Evolutionary conservation across 179 eudicot species (phyloP).

Genomic region (Carnegiea gigantea): DNA sequence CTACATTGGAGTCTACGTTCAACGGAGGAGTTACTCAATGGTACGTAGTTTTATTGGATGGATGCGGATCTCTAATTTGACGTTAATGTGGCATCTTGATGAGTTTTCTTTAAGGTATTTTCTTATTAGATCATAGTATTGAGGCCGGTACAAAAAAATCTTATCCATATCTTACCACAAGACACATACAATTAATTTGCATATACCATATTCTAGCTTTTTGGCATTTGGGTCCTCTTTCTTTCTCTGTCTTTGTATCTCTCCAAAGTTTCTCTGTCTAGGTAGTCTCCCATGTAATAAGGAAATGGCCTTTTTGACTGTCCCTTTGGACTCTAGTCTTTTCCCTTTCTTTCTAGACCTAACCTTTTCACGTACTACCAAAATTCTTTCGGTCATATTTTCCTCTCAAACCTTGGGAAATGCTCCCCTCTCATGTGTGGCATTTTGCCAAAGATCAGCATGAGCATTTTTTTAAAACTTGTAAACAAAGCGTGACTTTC

Average conservation of each 20-base stretch:
- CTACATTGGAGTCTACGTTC: too few species aligned
- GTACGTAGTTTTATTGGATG: too few species aligned
- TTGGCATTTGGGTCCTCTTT: conserved; percentile 16
- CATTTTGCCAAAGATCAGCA: conserved; percentile 18
- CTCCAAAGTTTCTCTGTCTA: not conserved
- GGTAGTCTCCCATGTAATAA: conserved; percentile 35
- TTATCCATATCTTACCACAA: too few species aligned
- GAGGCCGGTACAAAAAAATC: too few species aligned
- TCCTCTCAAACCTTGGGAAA: conserved; percentile 28
- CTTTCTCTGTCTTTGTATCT: not conserved
- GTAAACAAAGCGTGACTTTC: conserved; percentile 20
- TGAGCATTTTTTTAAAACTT: not conserved
- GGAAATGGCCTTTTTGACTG: conserved; percentile 46
- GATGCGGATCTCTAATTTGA: too few species aligned
- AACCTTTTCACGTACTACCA: conserved; percentile 41
- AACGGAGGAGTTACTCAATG: too few species aligned
- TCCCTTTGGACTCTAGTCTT: conserved; percentile 33
- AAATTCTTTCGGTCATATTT: conserved; percentile 27
- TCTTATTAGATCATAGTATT: too few species aligned
- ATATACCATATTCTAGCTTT: not conserved
- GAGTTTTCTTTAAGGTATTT: too few species aligned
- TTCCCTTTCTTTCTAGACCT: conserved; percentile 21
- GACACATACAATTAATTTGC: not conserved
- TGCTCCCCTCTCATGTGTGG: conserved; percentile 22
- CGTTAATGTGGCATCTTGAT: too few species aligned